Evolutionary conservation across 2,329 filamentous ascomycete species (phyloP).

Genomic region (Pyrenophora teres): DNA sequence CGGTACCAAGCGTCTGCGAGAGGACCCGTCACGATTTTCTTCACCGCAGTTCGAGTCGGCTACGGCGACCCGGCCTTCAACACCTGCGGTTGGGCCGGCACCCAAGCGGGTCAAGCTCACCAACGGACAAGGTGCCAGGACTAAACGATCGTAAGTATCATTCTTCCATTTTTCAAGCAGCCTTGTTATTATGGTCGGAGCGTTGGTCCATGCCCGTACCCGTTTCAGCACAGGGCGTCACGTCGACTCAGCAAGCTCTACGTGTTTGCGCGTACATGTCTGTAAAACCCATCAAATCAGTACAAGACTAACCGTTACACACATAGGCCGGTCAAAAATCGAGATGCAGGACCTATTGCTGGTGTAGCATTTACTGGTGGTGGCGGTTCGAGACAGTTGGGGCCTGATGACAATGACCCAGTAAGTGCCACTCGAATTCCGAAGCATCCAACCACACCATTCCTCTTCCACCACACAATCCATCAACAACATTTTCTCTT

Average conservation of each 20-base stretch:
- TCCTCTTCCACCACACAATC: constrained; percentile 45
- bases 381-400: constrained; percentile 67
- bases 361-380: constrained; percentile 62
- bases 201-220: constrained; percentile 29
- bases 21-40: constrained; percentile 36
- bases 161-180: constrained; percentile 15
- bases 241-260: constrained; percentile 41
- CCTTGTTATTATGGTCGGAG: constrained; percentile 16
- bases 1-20: constrained; percentile 39
- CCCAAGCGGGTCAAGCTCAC: constrained; percentile 44
- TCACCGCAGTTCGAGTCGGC: constrained; percentile 41
- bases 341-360: constrained; percentile 65
- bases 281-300: constrained; percentile 28
- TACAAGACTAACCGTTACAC: constrained; percentile 39
- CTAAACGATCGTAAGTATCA: constrained; percentile 47
- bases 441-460: constrained; percentile 50
- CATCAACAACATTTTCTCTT: constrained; percentile 36
- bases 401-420: constrained; percentile 61
- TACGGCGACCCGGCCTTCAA: constrained; percentile 40
- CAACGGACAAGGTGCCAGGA: constrained; percentile 43
- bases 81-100: constrained; percentile 36
- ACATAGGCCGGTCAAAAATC: constrained; percentile 75
- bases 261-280: constrained; percentile 33
- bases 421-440: constrained; percentile 55
- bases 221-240: constrained; percentile 32